Base-by-base conservation (phyloP, 139 green algal genomes). In the Raphidocelis subcapitata region DNA sequence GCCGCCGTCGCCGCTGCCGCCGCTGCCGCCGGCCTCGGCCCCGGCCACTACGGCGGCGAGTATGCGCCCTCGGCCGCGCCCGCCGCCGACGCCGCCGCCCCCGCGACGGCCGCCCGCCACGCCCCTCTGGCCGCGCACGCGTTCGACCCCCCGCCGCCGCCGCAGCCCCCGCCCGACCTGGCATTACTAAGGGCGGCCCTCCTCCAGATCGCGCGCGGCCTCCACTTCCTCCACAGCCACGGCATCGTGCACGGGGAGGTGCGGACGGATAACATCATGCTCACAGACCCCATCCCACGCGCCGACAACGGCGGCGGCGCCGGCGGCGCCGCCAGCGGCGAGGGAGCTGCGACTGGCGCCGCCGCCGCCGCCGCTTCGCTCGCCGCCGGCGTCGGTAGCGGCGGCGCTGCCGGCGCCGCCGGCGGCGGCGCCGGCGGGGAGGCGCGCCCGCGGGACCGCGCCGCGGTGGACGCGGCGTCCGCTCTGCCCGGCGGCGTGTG, bases 231-330 rank as follows among this genome's bases (percentile, higher is more conserved):
- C 3, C 81, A 86, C 56, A 46, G 56, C 0, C 46, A 73, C 18
- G 76, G 81, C 2, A 61, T 86, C 3, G 20, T 82, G 4, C 81
- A 86, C 49, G 81, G 81, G 2, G 81, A 86, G 72, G 46, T 86
- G 46, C 65, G 81, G 24, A 41, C 73, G 5, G 73, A 81, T 32
- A 86, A 86, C 18, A 59, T 86, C 2, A 73, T 86, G 73, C 67
- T 86, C 8, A 56, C 63, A 0, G 72, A 46, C 0, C 55, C 36
- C 33, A 64, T 64, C 37, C 73, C 73, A 1, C 23, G 44, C 3
- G n/a, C 33, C 37, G 28, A 26, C 28, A n/a, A n/a, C n/a, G n/a
- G n/a, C n/a, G n/a, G 18, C 16, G 33, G 32, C 26, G 46, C 52
- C 31, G 31, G 28, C n/a, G 32, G 5, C 12, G 24, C 55, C 37